phyloP scores from a whole-genome alignment of 495 filamentous ascomycete species.

The Aspergillus sclerotiicarbonarius region DNA sequence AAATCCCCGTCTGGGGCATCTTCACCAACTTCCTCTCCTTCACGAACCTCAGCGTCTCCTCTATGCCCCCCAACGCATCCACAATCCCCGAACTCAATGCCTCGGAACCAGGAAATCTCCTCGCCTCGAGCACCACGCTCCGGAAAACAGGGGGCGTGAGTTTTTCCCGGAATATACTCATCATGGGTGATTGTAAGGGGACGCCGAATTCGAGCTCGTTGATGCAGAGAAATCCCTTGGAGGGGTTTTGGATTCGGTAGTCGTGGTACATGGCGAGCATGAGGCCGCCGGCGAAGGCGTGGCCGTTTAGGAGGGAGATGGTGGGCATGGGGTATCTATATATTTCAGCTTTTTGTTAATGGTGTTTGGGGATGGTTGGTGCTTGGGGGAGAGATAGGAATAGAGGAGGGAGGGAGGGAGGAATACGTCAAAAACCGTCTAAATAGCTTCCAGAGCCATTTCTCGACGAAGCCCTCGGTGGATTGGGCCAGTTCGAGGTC shows the following conservation, averaged over 20 bases:
- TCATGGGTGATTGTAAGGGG: conserved; percentile 69
- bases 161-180: conserved; percentile 70
- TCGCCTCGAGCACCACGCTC: conserved; percentile 65
- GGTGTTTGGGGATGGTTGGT: background rate
- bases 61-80: conserved; percentile 63
- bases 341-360: conserved; percentile 6
- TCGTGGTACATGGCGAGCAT: conserved; percentile 85
- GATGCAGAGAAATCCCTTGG: conserved; percentile 66
- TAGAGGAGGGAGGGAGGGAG: background rate
- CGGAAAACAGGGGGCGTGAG: conserved; percentile 53
- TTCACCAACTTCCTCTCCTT: conserved; percentile 51
- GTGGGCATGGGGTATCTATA: conserved; percentile 76
- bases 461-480: conserved; percentile 52
- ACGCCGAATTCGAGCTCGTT: conserved; percentile 79
- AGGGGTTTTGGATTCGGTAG: conserved; percentile 71
- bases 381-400: background rate
- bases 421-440: conserved; percentile 57
- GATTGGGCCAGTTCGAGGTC: conserved; percentile 58
- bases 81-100: conserved; percentile 64
- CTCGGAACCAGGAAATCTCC: conserved; percentile 57
- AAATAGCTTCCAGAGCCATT: conserved; percentile 58
- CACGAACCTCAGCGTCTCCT: conserved; percentile 57
- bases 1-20: conserved; percentile 61
- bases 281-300: conserved; percentile 75
- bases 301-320: conserved; percentile 72